Conservation (phyloP, 306 rosid species). For the Ormosia semicastrata region DNA sequence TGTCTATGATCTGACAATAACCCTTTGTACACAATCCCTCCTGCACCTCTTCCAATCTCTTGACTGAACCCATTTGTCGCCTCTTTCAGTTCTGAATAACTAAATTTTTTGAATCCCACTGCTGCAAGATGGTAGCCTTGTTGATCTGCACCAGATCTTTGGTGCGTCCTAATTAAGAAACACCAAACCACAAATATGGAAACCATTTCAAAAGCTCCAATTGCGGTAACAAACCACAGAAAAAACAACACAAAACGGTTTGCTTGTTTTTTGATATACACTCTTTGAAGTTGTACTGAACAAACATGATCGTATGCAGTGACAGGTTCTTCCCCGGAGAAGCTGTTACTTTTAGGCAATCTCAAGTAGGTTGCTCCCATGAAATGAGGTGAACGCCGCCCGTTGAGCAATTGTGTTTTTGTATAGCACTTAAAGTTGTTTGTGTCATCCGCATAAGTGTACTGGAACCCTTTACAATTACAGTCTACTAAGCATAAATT, state of each 20-base stretch:
- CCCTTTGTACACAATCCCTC: conserved; percentile 44
- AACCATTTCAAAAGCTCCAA: conserved; percentile 20
- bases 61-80: conserved; percentile 33
- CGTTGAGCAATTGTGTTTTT: conserved; percentile 33
- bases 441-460: too few relatives aligned
- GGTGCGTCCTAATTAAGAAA: not conserved
- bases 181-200: not conserved
- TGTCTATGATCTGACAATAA: conserved; percentile 25
- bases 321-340: not conserved
- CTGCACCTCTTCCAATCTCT: conserved; percentile 52
- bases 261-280: not conserved
- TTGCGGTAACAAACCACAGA: conserved; percentile 24
- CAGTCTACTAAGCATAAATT: conserved; percentile 21
- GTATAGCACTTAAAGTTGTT: not conserved
- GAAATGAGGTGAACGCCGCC: not conserved
- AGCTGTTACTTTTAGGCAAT: conserved; percentile 7
- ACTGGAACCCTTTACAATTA: conserved; percentile 32
- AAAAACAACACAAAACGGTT: conserved; percentile 13
- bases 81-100: conserved; percentile 40
- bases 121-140: not conserved
- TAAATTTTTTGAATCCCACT: conserved; percentile 29
- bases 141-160: conserved; percentile 23
- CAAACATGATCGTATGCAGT: not conserved
- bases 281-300: conserved; percentile 13
- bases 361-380: conserved; percentile 15